A percentile compares a stretch with the other conserved stretches of the same genome.
These are phyloP conservation scores for Entomortierella chlamydospora DNA, from an alignment of 192 early-diverging fungal species.

Conservation along the genomic window DNA sequence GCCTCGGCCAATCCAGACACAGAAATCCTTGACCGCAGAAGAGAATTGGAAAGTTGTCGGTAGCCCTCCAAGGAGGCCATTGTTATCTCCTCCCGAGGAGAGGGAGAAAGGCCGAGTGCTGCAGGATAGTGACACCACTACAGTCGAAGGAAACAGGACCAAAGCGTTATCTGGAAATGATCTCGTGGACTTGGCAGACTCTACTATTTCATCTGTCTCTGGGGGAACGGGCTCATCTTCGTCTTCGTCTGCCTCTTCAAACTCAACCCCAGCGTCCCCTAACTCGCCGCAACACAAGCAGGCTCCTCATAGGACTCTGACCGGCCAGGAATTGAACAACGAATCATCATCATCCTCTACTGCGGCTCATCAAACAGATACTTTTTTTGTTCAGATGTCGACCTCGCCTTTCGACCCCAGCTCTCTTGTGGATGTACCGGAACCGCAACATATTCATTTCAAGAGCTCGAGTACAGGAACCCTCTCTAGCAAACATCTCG, in stretches of 20 bases:
- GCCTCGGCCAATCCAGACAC: constrained; percentile 47
- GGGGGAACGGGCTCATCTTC: constrained; percentile 22
- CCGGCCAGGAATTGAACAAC: constrained; percentile 5
- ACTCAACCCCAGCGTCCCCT: constrained; percentile 22
- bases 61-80: constrained; percentile 66
- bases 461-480: constrained; percentile 42
- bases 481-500: not conserved
- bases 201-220: constrained; percentile 24
- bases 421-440: constrained; percentile 3
- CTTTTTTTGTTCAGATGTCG: not conserved
- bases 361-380: not conserved
- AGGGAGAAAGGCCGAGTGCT: constrained; percentile 12
- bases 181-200: constrained; percentile 21
- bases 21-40: constrained; percentile 23
- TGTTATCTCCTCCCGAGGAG: constrained; percentile 62
- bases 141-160: constrained; percentile 6
- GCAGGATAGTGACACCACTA: constrained; percentile 12
- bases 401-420: constrained; percentile 15
- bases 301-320: not conserved
- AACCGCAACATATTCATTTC: constrained; percentile 16
- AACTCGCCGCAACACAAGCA: constrained; percentile 33
- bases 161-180: constrained; percentile 1
- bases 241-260: constrained; percentile 14
- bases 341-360: not conserved
- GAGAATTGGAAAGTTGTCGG: constrained; percentile 70